A percentile compares a stretch with the other conserved stretches of the same genome.
These are phyloP conservation scores for Amesomyces nigricolor DNA, from an alignment of 2,329 filamentous ascomycete genomes.

Conservation along the genomic window DNA sequence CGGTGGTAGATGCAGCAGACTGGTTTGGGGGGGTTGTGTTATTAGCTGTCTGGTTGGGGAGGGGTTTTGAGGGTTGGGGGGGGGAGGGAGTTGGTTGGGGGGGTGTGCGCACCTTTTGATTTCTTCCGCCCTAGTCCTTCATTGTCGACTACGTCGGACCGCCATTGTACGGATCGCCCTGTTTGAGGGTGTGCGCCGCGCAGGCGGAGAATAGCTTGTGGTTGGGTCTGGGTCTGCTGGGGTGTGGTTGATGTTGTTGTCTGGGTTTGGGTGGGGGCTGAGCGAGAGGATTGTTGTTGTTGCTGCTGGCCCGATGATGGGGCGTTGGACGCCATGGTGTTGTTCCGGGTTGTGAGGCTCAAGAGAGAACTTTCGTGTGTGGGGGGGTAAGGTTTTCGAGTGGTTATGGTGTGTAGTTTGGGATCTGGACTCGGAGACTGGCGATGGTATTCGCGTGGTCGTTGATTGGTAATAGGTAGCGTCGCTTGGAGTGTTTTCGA, in stretches of 20 bases:
- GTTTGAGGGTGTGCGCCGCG: conserved; percentile 43
- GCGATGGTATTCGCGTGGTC: not conserved
- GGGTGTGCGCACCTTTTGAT: conserved; percentile 65
- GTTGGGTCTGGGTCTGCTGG: conserved; percentile 17
- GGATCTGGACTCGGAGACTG: not conserved
- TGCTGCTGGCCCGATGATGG: conserved; percentile 5
- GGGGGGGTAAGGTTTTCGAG: not conserved
- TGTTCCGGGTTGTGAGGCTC: not conserved
- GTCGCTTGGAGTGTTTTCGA: too few species aligned
- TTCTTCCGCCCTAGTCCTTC: conserved; percentile 91
- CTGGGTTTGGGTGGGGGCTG: conserved; percentile 15
- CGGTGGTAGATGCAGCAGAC: conserved; percentile 99
- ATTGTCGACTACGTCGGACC: conserved; percentile 88
- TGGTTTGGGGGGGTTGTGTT: conserved; percentile 32
- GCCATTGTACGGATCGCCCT: conserved; percentile 75
- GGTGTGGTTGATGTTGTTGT: conserved; percentile 8
- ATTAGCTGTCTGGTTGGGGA: not conserved
- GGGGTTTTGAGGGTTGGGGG: not conserved
- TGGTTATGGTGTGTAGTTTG: not conserved
- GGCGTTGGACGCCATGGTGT: conserved; percentile 17
- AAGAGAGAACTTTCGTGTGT: too few species aligned
- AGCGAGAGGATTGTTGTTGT: conserved; percentile 14
- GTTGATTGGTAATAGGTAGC: too few species aligned
- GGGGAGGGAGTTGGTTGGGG: not conserved
- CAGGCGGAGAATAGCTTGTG: conserved; percentile 44